These are phyloP conservation scores for Hypoxylon rickii DNA, from an alignment of 495 filamentous ascomycete genomes.

Conservation along the genomic window DNA sequence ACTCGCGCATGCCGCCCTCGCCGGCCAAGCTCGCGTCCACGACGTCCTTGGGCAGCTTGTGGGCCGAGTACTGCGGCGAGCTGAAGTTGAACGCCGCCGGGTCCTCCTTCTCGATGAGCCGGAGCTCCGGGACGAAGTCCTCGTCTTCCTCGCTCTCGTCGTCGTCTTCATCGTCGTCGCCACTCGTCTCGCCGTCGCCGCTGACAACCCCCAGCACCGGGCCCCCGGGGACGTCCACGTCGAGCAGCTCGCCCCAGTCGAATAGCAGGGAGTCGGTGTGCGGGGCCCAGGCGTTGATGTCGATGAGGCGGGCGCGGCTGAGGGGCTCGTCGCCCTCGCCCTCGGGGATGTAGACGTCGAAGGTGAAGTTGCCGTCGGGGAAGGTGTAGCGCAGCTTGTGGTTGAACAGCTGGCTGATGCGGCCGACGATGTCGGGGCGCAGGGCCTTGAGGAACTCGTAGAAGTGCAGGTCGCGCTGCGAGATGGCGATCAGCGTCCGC, in stretches of 20 bases:
- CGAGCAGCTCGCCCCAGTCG: constrained; percentile 85
- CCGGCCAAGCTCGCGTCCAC: constrained; percentile 86
- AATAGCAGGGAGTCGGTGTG: constrained; percentile 89
- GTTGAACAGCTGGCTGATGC: constrained; percentile 75
- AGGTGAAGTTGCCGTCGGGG: constrained; percentile 80
- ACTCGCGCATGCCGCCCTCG: constrained; percentile 76
- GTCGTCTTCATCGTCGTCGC: constrained; percentile 38
- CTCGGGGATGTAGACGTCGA: constrained; percentile 89
- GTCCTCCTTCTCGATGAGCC: constrained; percentile 80
- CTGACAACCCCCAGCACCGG: constrained; percentile 49
- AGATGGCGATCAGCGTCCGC: constrained; percentile 76
- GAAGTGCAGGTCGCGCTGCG: constrained; percentile 87
- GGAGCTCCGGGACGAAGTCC: constrained; percentile 72
- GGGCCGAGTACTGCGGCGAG: constrained; percentile 87
- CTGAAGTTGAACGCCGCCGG: constrained; percentile 85
- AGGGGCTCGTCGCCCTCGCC: constrained; percentile 62
- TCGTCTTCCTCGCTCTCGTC: constrained; percentile 61
- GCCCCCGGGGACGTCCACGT: constrained; percentile 59
- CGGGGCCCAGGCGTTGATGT: constrained; percentile 94
- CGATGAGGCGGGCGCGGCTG: constrained; percentile 77
- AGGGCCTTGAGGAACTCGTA: constrained; percentile 79
- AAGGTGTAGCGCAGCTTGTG: constrained; percentile 73
- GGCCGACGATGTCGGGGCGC: constrained; percentile 60
- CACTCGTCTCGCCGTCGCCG: constrained; percentile 39
- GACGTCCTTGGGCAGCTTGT: constrained; percentile 92